These are phyloP conservation scores for Albatrellus ellisii DNA, from an alignment of 768 basidiomycete species.

Conservation along the genomic window DNA sequence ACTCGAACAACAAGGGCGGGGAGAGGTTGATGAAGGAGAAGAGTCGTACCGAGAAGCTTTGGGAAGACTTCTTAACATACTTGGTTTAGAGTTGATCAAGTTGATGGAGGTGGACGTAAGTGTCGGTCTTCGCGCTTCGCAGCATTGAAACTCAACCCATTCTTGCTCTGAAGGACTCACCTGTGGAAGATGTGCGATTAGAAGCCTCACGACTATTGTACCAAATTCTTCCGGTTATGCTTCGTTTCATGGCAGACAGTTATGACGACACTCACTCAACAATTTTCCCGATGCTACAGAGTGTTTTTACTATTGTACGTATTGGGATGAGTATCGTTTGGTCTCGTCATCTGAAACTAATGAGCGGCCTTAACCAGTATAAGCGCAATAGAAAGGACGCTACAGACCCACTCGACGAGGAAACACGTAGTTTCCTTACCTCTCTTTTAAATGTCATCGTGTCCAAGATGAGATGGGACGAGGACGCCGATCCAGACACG, in stretches of 20 bases:
- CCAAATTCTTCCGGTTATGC: conserved; percentile 65
- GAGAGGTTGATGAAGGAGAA: conserved; percentile 74
- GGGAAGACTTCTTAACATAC: conserved; percentile 68
- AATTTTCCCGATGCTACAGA: conserved; percentile 69
- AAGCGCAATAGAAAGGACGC: conserved; percentile 60
- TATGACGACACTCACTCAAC: conserved; percentile 84
- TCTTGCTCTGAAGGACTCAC: conserved; percentile 33
- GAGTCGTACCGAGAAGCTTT: conserved; percentile 84
- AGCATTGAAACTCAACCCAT: too few species aligned
- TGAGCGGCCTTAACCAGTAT: conserved; percentile 45
- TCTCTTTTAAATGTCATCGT: conserved; percentile 70
- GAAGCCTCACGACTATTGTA: conserved; percentile 54
- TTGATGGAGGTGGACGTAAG: conserved; percentile 60
- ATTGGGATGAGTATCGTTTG: not conserved
- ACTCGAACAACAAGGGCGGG: conserved; percentile 47
- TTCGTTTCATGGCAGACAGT: conserved; percentile 82
- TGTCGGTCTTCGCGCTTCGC: conserved; percentile 5
- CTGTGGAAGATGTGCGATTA: conserved; percentile 41
- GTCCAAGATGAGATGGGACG: conserved; percentile 86
- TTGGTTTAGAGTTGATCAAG: conserved; percentile 75
- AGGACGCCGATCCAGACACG: conserved; percentile 63
- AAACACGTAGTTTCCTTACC: conserved; percentile 63
- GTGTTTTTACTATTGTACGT: conserved; percentile 63
- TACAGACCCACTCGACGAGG: conserved; percentile 45
- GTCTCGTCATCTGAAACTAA: not conserved